Evolutionary conservation across 192 early-diverging fungal genomes (phyloP).

Genomic region (Backusella tarrabulga): DNA sequence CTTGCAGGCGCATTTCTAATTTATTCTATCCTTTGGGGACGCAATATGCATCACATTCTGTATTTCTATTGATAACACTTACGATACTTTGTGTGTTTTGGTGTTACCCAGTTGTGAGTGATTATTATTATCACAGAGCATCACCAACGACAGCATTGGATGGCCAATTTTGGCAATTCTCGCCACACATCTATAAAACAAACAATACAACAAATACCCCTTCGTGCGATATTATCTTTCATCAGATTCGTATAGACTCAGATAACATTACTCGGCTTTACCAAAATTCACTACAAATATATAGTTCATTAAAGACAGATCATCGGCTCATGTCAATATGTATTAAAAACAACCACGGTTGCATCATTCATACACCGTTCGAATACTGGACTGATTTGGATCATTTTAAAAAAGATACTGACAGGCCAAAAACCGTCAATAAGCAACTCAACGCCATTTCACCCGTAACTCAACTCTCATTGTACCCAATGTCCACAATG

Average conservation of each 20-base stretch:
- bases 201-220: background rate
- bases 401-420: background rate
- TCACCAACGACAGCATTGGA: background rate
- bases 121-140: background rate
- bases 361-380: slow-evolving; percentile 60
- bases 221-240: background rate
- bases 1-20: background rate
- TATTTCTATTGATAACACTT: background rate
- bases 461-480: slow-evolving; percentile 6
- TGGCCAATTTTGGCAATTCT: slow-evolving; percentile 20
- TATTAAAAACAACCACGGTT: slow-evolving; percentile 20
- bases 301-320: background rate
- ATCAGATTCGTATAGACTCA: slow-evolving; percentile 10
- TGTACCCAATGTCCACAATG: slow-evolving; percentile 25
- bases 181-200: slow-evolving; percentile 4
- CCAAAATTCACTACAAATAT: background rate
- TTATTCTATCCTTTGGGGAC: slow-evolving; percentile 10
- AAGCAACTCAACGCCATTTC: background rate
- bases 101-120: background rate
- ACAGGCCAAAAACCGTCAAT: background rate
- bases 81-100: background rate
- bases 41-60: slow-evolving; percentile 1
- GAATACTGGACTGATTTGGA: slow-evolving; percentile 46
- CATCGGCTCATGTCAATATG: background rate
- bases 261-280: background rate